Evolutionary conservation across 2,329 filamentous ascomycete species (phyloP), one percentile per base, ranked within the genome.

Genomic region (Trichophyton verrucosum): DNA sequence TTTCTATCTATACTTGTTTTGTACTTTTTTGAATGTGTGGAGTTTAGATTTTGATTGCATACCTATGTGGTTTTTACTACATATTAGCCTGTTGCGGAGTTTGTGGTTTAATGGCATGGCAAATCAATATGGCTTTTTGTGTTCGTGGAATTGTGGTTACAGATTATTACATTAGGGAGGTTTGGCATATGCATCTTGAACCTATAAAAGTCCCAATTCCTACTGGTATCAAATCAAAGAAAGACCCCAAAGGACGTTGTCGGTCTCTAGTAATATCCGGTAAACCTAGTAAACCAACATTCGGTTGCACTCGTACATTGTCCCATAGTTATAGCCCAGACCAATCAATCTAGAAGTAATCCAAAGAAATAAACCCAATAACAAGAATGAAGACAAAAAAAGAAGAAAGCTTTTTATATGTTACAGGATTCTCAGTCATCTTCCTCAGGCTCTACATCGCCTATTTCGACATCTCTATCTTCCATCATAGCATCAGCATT

Each of bases 401-500:
- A 44, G 20, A 58, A 13, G 24, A 58, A 58, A 24, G 27, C 30
- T 17, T n/a, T 30, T 27, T 27, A 17, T 9, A 44, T 38, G 42
- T 33, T 59, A 36, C 40, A 36, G 11, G 27, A 36, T 36, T 36
- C 33, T 38, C 51, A 55, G 15, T 47, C 40, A 33, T 49, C 17
- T 30, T 38, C 20, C 6, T 76, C 74, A 30, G 74, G 73, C 64
- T 76, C 74, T 24, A 71, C 63, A 59, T 74, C 74, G 53, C 70
- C 74, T n/a, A 66, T 70, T 3, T 67, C 72, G 2, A 65, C 70
- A 22, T 70, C 73, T 7, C 66, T 66, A 6, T 66, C 75, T 65
- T 77, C 74, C 47, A 77, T 75, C 77, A 79, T 78, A 1, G 72
- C 73, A 55, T 78, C 77, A 1, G 76, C 75, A 42, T 77, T 78